These are phyloP conservation scores for Rhizomucor miehei DNA, from an alignment of 371 early-diverging fungal species.

Conservation along the genomic window DNA sequence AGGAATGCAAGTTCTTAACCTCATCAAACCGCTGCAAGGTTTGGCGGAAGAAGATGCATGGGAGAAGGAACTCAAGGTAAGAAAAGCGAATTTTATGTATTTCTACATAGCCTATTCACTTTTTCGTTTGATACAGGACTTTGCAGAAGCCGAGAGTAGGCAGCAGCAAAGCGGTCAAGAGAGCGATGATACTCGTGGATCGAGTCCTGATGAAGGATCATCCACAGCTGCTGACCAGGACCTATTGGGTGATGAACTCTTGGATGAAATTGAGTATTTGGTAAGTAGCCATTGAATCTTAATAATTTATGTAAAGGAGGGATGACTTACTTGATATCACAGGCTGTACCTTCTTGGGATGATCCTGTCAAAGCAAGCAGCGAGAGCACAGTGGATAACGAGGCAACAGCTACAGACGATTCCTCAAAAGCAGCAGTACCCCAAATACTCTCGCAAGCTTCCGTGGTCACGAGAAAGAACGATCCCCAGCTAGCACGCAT, in stretches of 20 bases:
- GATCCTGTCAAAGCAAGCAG: conserved; percentile 3
- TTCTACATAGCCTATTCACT: not conserved
- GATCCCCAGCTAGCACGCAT: conserved; percentile 40
- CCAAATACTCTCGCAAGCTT: not conserved
- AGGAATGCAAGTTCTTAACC: conserved; percentile 48
- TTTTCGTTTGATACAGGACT: too few relatives aligned
- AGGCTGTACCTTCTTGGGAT: conserved; percentile 36
- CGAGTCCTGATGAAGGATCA: conserved; percentile 33
- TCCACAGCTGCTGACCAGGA: conserved; percentile 20
- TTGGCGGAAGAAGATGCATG: conserved; percentile 33
- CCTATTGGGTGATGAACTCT: conserved; percentile 19
- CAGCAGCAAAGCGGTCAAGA: conserved; percentile 12
- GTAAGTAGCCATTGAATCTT: conserved; percentile 13
- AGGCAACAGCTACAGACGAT: not conserved
- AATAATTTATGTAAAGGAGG: not conserved
- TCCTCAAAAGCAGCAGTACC: conserved; percentile 4
- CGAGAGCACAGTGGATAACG: not conserved
- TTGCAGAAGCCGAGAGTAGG: conserved; percentile 33
- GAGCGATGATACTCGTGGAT: conserved; percentile 18
- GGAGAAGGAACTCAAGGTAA: conserved; percentile 41
- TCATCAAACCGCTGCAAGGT: conserved; percentile 30
- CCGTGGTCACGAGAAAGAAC: not conserved
- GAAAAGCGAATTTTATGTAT: not conserved
- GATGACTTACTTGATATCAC: not conserved
- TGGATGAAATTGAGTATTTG: conserved; percentile 32